Conservation (phyloP, 1,284 basidiomycete genomes). For the Chiua sp. region DNA sequence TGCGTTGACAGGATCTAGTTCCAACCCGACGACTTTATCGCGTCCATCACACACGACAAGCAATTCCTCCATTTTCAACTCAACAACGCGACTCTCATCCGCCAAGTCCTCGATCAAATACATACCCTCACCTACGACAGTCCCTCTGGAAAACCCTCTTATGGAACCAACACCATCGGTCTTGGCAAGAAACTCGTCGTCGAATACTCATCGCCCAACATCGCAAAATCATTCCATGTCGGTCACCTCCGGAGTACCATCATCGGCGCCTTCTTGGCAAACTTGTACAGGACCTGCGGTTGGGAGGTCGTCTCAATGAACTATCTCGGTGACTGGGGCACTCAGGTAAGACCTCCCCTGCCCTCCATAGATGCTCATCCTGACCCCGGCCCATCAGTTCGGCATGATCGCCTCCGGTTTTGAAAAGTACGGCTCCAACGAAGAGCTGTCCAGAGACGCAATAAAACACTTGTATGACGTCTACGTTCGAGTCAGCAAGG, state of each 20-base stretch:
- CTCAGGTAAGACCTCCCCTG: conserved; percentile 60
- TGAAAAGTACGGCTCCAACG: conserved; percentile 89
- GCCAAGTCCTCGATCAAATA: conserved; percentile 83
- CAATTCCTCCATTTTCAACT: conserved; percentile 87
- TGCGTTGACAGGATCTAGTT: conserved; percentile 50
- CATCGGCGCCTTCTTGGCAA: conserved; percentile 93
- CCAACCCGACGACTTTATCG: conserved; percentile 69
- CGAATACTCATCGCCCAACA: conserved; percentile 97
- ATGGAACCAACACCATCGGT: conserved; percentile 79
- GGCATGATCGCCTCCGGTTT: conserved; percentile 94
- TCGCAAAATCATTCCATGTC: conserved; percentile 99
- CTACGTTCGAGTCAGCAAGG: conserved; percentile 94
- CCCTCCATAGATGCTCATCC: background rate
- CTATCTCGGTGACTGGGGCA: conserved; percentile 96
- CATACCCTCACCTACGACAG: conserved; percentile 72
- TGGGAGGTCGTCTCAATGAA: conserved; percentile 94
- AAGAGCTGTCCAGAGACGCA: conserved; percentile 84
- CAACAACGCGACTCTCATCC: conserved; percentile 74
- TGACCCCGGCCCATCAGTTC: conserved; percentile 51
- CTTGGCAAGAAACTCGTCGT: conserved; percentile 82
- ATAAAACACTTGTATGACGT: conserved; percentile 96
- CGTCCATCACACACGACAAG: conserved; percentile 70
- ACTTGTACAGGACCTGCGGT: conserved; percentile 92
- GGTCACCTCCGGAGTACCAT: conserved; percentile 98
- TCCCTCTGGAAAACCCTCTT: conserved; percentile 60